Percentiles rank a stretch among this genome's conserved stretches.
These are phyloP conservation scores for Ophiostoma piceae DNA, from an alignment of 2,329 filamentous ascomycete genomes.

Conservation along the genomic window DNA sequence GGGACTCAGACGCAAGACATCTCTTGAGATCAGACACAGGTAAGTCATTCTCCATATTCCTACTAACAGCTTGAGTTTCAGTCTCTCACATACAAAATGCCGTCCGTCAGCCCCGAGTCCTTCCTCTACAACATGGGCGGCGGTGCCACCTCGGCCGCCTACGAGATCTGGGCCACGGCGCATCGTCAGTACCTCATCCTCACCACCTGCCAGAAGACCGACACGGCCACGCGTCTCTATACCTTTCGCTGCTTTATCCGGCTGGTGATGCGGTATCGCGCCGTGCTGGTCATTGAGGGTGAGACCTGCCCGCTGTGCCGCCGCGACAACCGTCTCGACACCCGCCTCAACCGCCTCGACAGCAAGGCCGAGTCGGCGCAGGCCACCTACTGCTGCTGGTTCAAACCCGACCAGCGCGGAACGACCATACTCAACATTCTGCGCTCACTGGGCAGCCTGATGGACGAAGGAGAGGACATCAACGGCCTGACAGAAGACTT, in stretches of 20 bases:
- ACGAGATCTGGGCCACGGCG: constrained; percentile 20
- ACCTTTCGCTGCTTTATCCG: constrained; percentile 17
- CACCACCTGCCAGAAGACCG: background rate
- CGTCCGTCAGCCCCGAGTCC: background rate
- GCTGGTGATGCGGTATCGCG: constrained; percentile 16
- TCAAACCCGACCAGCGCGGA: constrained; percentile 9
- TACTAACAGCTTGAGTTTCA: background rate
- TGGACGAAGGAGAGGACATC: background rate
- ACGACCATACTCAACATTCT: background rate
- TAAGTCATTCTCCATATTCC: background rate
- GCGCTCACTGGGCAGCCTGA: background rate
- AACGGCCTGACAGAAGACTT: background rate
- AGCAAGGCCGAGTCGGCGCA: background rate
- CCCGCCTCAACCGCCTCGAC: background rate
- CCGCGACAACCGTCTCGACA: background rate
- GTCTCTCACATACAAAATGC: background rate
- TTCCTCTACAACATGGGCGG: constrained; percentile 15
- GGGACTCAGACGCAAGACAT: background rate
- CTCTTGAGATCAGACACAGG: background rate
- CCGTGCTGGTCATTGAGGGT: background rate
- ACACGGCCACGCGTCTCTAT: background rate
- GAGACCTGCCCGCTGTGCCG: constrained; percentile 17
- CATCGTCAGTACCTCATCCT: constrained; percentile 19
- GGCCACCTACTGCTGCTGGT: constrained; percentile 20
- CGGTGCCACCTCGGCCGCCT: constrained; percentile 9